A percentile compares a stretch with the other conserved stretches of the same genome.
Conservation (phyloP, 2,329 filamentous ascomycete species). For the Pseudocercospora musae region DNA sequence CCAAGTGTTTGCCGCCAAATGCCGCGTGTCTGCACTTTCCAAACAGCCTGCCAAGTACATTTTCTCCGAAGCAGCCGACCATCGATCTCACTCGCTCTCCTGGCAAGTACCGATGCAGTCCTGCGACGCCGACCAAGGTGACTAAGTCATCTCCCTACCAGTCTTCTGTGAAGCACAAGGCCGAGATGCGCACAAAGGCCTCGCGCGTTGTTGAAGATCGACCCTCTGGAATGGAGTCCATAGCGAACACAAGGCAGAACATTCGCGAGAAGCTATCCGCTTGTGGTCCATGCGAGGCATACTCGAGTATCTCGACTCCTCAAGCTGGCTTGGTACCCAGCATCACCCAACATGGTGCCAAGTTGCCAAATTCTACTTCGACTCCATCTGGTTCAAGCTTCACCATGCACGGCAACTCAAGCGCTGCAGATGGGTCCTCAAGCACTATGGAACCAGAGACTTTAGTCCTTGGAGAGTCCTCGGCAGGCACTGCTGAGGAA, state of each 20-base stretch:
- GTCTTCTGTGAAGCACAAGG: background rate
- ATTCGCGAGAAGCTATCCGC: no score
- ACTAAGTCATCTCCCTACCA: background rate
- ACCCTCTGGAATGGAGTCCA: no score
- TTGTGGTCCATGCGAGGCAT: no score
- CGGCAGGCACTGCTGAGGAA: background rate
- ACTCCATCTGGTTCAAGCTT: background rate
- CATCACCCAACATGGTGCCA: background rate
- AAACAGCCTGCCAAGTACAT: background rate
- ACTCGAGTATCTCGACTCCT: background rate
- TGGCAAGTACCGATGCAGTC: background rate
- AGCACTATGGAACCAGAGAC: background rate
- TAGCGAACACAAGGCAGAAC: no score
- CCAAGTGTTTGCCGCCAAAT: no score
- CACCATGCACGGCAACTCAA: background rate
- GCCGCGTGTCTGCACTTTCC: no score
- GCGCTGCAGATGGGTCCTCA: background rate
- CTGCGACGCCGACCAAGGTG: background rate
- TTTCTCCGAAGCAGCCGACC: background rate
- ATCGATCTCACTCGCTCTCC: background rate
- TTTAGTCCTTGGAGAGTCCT: background rate
- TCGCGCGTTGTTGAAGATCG: background rate
- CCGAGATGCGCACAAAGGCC: background rate
- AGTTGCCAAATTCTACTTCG: background rate
- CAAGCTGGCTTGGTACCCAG: background rate